Base-by-base conservation (phyloP, 768 basidiomycete species). In the Fibroporia radiculosa region DNA sequence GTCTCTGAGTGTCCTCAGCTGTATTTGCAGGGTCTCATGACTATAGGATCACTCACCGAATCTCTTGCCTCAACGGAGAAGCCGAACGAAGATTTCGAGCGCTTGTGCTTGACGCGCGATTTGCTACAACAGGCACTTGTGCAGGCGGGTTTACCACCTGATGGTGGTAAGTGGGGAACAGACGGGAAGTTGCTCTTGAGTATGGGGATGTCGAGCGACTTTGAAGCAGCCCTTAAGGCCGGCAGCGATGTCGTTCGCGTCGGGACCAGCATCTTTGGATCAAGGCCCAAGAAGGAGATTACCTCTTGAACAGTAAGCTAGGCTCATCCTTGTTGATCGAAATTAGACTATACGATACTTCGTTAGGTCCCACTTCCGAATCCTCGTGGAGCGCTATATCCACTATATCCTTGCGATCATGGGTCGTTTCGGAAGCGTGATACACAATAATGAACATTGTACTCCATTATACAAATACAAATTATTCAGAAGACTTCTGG, bases 151-250 rank as follows among this genome's bases (percentile, higher is more conserved):
- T 51, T 51, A 35, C 42, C 43, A 46, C 39, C 32, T 36, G 56
- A 55, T 41, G 48, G 28, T 25, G 62, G 55, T 37, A 46, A 41
- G 32, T 56, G 54, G 50, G 83, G 82, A 11, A 63, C 69, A 20
- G 70, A 70, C 20, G 77, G 78, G 12, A 62, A 59, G 48, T 59
- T 91, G 42, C 22, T 82, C 54, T 57, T 91, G 60, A 91, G 88
- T 47, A 97, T 96, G 93, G 95, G 95, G 6, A 97, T 97, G 95
- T 93, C 91, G 40, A 84, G 82, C 50, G 95, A 98, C 57, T 98
- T 92, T 56, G 88, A 84, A 60, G 77, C 81, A 23, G 96, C 95
- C 3, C 63, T 97, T 39, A 74, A 70, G 60, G 78, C 80, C 11
- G 95, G 93, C 1, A 86, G 89, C 54, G 82, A 89, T 56, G 78